phyloP scores from a whole-genome alignment of 1,284 basidiomycete genomes.

The Cutaneotrichosporon mucoides region DNA sequence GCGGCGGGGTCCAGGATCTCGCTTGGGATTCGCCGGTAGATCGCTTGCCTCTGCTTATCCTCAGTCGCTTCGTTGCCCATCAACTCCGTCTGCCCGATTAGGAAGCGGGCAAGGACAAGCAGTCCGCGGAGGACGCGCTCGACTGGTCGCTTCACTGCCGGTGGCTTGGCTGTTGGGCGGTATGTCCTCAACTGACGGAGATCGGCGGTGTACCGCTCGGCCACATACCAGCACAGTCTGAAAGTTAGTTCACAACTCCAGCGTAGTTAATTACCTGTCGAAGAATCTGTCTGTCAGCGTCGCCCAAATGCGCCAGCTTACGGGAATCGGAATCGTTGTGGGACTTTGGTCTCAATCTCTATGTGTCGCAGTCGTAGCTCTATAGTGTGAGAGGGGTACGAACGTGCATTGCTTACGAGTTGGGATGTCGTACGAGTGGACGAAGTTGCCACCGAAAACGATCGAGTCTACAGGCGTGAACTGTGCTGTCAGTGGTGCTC shows the following conservation, averaged over 20 bases:
- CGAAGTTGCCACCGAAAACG: conserved; percentile 95
- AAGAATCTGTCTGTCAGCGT: conserved; percentile 48
- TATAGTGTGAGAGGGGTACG: conserved; percentile 37
- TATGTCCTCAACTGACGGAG: conserved; percentile 64
- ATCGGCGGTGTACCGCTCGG: conserved; percentile 68
- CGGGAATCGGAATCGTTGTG: conserved; percentile 75
- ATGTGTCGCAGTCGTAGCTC: conserved; percentile 84
- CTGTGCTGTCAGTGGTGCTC: conserved; percentile 47
- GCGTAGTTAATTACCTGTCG: conserved; percentile 57
- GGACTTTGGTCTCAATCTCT: conserved; percentile 86
- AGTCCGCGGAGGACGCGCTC: conserved; percentile 68
- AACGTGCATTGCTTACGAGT: neutral
- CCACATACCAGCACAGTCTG: conserved; percentile 86
- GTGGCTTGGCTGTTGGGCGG: conserved; percentile 16
- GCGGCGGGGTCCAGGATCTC: conserved; percentile 71
- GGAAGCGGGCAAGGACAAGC: conserved; percentile 64
- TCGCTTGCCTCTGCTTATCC: conserved; percentile 64
- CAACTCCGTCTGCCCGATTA: conserved; percentile 67
- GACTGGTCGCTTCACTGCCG: conserved; percentile 18
- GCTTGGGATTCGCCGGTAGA: conserved; percentile 71
- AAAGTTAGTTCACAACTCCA: neutral
- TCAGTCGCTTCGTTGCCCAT: conserved; percentile 56
- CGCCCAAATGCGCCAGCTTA: conserved; percentile 29
- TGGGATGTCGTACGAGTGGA: conserved; percentile 62
- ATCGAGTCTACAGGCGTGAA: conserved; percentile 87